phyloP scores from a whole-genome alignment of 305 asterid species.

The Fraxinus sp. region DNA sequence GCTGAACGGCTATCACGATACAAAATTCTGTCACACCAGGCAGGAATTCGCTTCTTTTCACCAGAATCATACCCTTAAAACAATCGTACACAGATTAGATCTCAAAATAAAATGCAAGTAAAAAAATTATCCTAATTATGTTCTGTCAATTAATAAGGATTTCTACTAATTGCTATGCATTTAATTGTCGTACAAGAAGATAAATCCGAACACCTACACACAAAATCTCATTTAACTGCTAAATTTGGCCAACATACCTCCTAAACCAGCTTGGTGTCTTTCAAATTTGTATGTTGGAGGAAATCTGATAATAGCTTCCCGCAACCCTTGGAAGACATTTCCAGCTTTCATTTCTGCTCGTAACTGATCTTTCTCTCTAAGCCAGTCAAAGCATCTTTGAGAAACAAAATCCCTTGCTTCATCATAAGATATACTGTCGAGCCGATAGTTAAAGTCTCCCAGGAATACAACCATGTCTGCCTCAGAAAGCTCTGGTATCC shows the following conservation, averaged over 20 bases:
- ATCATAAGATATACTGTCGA: conserved; percentile 83
- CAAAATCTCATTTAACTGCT: background rate
- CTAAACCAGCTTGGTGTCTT: conserved; percentile 86
- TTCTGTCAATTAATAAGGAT: conserved; percentile 6
- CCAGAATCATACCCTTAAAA: conserved; percentile 91
- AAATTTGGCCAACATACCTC: conserved; percentile 47
- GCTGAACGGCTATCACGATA: conserved; percentile 79
- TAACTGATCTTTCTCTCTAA: conserved; percentile 87
- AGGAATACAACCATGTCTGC: conserved; percentile 94
- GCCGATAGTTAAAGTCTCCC: conserved; percentile 95
- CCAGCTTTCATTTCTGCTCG: conserved; percentile 90
- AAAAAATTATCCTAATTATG: background rate
- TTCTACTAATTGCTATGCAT: background rate
- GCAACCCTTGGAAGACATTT: conserved; percentile 95
- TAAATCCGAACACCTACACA: background rate
- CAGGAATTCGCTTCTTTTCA: conserved; percentile 96
- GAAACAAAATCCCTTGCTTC: conserved; percentile 96
- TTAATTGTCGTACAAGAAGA: background rate
- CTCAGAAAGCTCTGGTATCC: conserved; percentile 84
- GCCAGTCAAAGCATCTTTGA: conserved; percentile 97
- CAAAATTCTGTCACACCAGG: conserved; percentile 57
- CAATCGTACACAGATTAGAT: conserved; percentile 23
- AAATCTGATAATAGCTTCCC: conserved; percentile 84
- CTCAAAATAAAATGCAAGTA: conserved; percentile 5
- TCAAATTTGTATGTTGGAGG: conserved; percentile 98